phyloP scores from a whole-genome alignment of 805 yeast species.

The Saturnispora zaruensis region DNA sequence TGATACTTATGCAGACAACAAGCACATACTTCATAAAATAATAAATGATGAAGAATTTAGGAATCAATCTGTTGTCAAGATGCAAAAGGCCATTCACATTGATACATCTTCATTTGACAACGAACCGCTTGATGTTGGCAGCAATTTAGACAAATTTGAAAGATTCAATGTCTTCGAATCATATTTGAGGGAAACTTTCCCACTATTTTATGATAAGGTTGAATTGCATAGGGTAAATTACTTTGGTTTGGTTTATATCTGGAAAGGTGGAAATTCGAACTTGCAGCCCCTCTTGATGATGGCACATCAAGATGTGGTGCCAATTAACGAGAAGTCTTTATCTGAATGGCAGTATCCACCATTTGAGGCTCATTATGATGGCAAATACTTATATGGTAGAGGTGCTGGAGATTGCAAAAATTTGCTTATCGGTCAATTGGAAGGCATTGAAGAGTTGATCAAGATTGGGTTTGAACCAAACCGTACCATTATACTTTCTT shows the following conservation, averaged over 20 bases:
- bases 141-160: slow-evolving; percentile 41
- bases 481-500: slow-evolving; percentile 38
- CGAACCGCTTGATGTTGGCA: slow-evolving; percentile 34
- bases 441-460: slow-evolving; percentile 25
- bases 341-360: slow-evolving; percentile 34
- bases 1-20: slow-evolving; percentile 24
- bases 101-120: slow-evolving; percentile 60
- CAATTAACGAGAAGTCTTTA: slow-evolving; percentile 35
- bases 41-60: slow-evolving; percentile 32
- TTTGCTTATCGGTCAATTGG: slow-evolving; percentile 34
- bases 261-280: slow-evolving; percentile 33
- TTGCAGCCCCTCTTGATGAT: slow-evolving; percentile 39
- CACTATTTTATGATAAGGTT: slow-evolving; percentile 28
- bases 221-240: slow-evolving; percentile 34
- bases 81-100: slow-evolving; percentile 52
- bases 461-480: slow-evolving; percentile 32
- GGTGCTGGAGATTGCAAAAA: slow-evolving; percentile 38
- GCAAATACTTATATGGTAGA: slow-evolving; percentile 32
- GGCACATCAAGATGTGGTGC: slow-evolving; percentile 48
- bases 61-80: slow-evolving; percentile 34
- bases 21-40: slow-evolving; percentile 28
- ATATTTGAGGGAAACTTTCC: slow-evolving; percentile 35
- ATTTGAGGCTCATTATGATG: slow-evolving; percentile 32
- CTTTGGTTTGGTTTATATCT: slow-evolving; percentile 36
- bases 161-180: slow-evolving; percentile 29